Evolutionary conservation across 345 rosid species (phyloP), one percentile per base, ranked within the genome.

Genomic region (Aethionema arabicum): DNA sequence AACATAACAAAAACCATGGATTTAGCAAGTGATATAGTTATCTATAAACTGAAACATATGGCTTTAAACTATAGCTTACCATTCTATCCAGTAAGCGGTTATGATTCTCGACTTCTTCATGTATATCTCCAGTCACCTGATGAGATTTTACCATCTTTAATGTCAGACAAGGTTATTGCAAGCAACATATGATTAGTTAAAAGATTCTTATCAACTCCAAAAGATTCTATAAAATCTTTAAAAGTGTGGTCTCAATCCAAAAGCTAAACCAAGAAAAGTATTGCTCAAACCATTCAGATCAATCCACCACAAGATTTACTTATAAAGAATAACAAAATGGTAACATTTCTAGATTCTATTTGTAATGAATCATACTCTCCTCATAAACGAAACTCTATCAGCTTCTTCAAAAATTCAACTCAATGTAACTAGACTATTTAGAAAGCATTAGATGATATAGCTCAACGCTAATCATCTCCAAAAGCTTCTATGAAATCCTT

Each of bases 21-120:
- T 65, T 45, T 41, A 46, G n/a, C 46, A 35, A 5, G 40, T 16
- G 21, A 53, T 12, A 51, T 11, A 67, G 41, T n/a, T n/a, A 59
- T 21, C 8, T 62, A 56, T 30, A 52, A 46, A 59, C 8, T 27
- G 40, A 47, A 44, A 54, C 66, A 30, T 16, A 65, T 6, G 49
- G 13, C 7, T 32, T 38, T 38, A 67, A 59, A 59, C 64, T 45
- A 36, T 8, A 62, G 63, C 49, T 0, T 57, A 68, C 96, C 91
- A 85, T 79, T 37, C 72, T 76, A 69, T 84, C 96, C 12, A 87
- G 96, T 79, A 92, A 54, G 51, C 81, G 91, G 55, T 87, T 89
- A 68, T 89, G 98, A 69, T 68, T 80, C 79, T 92, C 98, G 48
- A 84, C 97, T 80, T 85, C 96, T 59, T 85, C 90, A 16, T 89